phyloP scores from a whole-genome alignment of 2,329 filamentous ascomycete genomes.

The Elsinoe australis region DNA sequence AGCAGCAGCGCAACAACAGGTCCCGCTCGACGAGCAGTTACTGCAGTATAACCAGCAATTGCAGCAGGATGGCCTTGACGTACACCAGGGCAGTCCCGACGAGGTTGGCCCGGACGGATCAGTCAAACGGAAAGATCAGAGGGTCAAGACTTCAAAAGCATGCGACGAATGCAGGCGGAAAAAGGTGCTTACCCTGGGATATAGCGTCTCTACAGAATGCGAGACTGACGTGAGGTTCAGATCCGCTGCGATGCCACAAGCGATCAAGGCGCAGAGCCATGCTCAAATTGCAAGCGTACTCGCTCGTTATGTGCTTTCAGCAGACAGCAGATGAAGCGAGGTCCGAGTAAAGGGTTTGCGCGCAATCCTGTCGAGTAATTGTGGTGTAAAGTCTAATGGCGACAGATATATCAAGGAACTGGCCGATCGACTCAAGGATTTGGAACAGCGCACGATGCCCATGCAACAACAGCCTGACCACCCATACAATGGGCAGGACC shows the following conservation, averaged over 20 bases:
- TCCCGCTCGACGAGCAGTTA: conserved; percentile 17
- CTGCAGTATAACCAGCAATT: background rate
- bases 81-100: conserved; percentile 18
- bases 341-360: conserved; percentile 84
- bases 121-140: conserved; percentile 17
- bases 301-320: conserved; percentile 77
- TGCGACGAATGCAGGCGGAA: conserved; percentile 23
- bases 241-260: conserved; percentile 79
- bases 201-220: too few species aligned
- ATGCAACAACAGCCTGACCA: conserved; percentile 23
- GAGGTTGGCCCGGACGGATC: conserved; percentile 12
- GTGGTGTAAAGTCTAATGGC: too few species aligned
- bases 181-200: too few species aligned
- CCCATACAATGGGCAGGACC: conserved; percentile 3
- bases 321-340: conserved; percentile 46
- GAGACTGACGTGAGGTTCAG: too few species aligned
- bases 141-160: conserved; percentile 22
- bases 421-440: conserved; percentile 71
- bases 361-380: too few species aligned
- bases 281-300: conserved; percentile 72
- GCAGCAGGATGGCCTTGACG: background rate
- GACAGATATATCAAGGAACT: conserved; percentile 95
- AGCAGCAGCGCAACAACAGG: conserved; percentile 7
- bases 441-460: conserved; percentile 63
- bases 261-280: conserved; percentile 64